Percentiles rank a stretch among this genome's conserved stretches.
These are phyloP conservation scores for Puccinia polysora DNA, from an alignment of 1,284 basidiomycete species.

Conservation along the genomic window DNA sequence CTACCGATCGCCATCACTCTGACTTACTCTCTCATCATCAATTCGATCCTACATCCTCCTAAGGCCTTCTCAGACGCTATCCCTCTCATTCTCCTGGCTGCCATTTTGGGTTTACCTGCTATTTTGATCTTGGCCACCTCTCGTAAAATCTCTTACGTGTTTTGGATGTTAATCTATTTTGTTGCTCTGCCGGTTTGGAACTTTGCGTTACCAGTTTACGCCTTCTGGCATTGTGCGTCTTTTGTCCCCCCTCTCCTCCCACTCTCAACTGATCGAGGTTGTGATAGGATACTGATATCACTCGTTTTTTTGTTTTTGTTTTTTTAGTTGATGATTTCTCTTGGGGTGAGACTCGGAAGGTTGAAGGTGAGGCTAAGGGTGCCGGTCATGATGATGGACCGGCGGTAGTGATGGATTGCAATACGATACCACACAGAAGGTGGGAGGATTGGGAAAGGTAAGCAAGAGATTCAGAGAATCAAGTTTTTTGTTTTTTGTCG, in stretches of 20 bases:
- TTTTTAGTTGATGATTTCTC: slow-evolving; percentile 80
- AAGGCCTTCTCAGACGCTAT: slow-evolving; percentile 84
- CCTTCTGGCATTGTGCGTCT: slow-evolving; percentile 79
- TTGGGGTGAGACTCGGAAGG: slow-evolving; percentile 98
- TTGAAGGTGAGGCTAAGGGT: slow-evolving; percentile 74
- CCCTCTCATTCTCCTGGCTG: slow-evolving; percentile 79
- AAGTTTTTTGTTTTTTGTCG: slow-evolving; percentile 68
- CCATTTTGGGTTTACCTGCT: slow-evolving; percentile 88
- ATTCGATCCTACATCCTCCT: slow-evolving; percentile 70
- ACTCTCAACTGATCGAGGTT: not conserved
- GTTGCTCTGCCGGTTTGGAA: slow-evolving; percentile 91
- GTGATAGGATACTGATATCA: not conserved
- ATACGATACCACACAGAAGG: slow-evolving; percentile 74
- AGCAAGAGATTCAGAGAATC: slow-evolving; percentile 67
- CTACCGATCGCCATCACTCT: slow-evolving; percentile 88
- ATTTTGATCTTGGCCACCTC: slow-evolving; percentile 90
- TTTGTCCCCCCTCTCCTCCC: not conserved
- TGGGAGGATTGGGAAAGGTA: slow-evolving; percentile 99
- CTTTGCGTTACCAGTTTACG: slow-evolving; percentile 84
- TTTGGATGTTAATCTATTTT: slow-evolving; percentile 97
- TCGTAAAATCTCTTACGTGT: slow-evolving; percentile 86
- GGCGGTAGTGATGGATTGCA: slow-evolving; percentile 65
- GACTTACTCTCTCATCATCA: slow-evolving; percentile 81
- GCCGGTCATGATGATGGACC: slow-evolving; percentile 32
- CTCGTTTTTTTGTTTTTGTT: not conserved